Percentiles rank a stretch among this genome's conserved stretches.
These are phyloP conservation scores for Phlegmacium glaucopus DNA, from an alignment of 768 basidiomycete species.

Conservation along the genomic window DNA sequence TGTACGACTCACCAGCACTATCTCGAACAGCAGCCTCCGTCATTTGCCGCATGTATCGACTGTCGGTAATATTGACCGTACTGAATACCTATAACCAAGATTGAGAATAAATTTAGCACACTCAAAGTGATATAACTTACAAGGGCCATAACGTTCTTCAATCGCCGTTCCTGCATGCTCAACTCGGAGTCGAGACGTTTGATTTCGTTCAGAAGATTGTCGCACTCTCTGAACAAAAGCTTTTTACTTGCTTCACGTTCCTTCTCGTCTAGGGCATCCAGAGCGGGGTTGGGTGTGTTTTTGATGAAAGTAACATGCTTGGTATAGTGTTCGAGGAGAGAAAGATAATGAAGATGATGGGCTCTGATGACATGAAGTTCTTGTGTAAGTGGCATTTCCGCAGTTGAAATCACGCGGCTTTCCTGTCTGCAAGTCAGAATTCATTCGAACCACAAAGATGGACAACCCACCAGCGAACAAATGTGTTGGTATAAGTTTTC, in stretches of 20 bases:
- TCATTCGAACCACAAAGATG: neutral
- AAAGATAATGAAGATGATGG: slow-evolving; percentile 54
- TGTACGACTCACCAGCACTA: slow-evolving; percentile 37
- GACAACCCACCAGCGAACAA: slow-evolving; percentile 38
- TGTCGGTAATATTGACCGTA: slow-evolving; percentile 56
- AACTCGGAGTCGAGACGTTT: slow-evolving; percentile 38
- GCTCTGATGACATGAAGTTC: slow-evolving; percentile 58
- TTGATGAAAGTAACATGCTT: slow-evolving; percentile 50
- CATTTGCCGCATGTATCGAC: slow-evolving; percentile 46
- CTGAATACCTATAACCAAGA: slow-evolving; percentile 48
- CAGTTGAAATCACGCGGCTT: slow-evolving; percentile 40
- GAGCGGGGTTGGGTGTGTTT: slow-evolving; percentile 49
- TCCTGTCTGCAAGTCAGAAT: slow-evolving; percentile 34
- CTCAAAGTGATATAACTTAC: slow-evolving; percentile 23
- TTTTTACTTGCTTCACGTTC: slow-evolving; percentile 25
- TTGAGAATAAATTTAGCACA: neutral
- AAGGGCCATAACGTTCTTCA: slow-evolving; percentile 52
- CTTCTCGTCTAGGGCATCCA: slow-evolving; percentile 32
- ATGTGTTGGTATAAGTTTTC: slow-evolving; percentile 52
- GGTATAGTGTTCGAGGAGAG: slow-evolving; percentile 51
- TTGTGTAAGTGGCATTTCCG: slow-evolving; percentile 43
- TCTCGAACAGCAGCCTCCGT: slow-evolving; percentile 50
- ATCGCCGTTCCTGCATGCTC: slow-evolving; percentile 43
- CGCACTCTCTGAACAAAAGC: slow-evolving; percentile 45
- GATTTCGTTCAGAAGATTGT: slow-evolving; percentile 48